Evolutionary conservation across 331 rosid species (phyloP).

Genomic region (Stylosanthes scabra): DNA sequence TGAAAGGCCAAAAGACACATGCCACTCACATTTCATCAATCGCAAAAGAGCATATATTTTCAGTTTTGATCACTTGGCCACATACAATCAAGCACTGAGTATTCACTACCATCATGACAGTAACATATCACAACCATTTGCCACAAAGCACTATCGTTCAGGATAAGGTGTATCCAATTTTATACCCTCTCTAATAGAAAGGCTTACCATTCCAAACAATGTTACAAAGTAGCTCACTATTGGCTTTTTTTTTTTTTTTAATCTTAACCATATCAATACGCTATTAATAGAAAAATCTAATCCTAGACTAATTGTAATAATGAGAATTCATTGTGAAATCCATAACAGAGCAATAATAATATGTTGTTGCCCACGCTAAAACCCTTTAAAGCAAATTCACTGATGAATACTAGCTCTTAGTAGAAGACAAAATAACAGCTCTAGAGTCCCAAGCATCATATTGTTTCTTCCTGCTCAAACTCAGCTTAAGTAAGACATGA

Average conservation of each 20-base stretch:
- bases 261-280: background rate
- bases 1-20: background rate
- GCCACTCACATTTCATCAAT: slow-evolving; percentile 2
- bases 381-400: background rate
- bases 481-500: background rate
- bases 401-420: background rate
- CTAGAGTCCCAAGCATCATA: background rate
- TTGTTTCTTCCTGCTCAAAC: background rate
- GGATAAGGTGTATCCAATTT: background rate
- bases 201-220: background rate
- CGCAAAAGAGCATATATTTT: background rate
- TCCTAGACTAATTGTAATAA: background rate
- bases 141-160: background rate
- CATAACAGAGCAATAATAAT: background rate
- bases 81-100: background rate
- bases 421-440: background rate
- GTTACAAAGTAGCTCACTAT: background rate
- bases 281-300: background rate
- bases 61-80: background rate
- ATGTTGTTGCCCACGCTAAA: background rate
- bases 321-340: slow-evolving; percentile 8
- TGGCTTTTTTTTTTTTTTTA: background rate
- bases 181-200: background rate
- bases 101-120: slow-evolving; percentile 6
- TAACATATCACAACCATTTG: slow-evolving; percentile 7